Conservation (phyloP, 1,284 basidiomycete genomes). For the Puccinia brachypodii region DNA sequence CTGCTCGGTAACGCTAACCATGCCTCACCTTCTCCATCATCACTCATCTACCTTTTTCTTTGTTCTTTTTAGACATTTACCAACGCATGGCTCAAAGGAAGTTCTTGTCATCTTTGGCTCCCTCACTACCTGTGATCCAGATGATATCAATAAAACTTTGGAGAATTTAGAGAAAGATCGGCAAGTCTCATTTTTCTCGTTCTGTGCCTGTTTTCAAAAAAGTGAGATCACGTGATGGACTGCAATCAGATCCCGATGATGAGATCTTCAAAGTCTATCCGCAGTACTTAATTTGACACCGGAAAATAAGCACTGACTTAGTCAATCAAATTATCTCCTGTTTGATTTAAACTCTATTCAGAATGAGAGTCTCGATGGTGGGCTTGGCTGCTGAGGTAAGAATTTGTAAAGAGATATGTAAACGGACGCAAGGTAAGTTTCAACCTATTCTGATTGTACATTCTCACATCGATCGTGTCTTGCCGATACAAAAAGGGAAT, state of each 20-base stretch:
- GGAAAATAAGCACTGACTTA: not conserved
- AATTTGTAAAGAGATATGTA: conserved; percentile 77
- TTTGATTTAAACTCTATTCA: conserved; percentile 57
- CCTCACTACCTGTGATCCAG: conserved; percentile 92
- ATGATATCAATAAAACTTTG: conserved; percentile 91
- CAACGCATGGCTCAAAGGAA: conserved; percentile 91
- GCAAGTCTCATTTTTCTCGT: conserved; percentile 31
- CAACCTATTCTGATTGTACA: not conserved
- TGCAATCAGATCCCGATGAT: not conserved
- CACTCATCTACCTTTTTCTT: not conserved
- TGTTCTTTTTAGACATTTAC: conserved; percentile 72
- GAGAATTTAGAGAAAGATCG: conserved; percentile 69
- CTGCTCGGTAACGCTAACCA: not conserved
- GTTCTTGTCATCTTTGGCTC: conserved; percentile 91
- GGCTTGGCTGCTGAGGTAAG: conserved; percentile 95
- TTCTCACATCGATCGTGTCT: not conserved
- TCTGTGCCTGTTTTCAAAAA: not conserved
- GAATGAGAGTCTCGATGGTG: conserved; percentile 87
- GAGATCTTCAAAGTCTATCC: not conserved
- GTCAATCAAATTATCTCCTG: not conserved
- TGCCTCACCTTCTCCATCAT: too few relatives aligned
- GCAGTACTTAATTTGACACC: too few relatives aligned
- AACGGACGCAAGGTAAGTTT: conserved; percentile 48
- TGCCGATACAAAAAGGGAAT: not conserved
- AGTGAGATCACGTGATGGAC: not conserved